Evolutionary conservation across 116 monocot genomes (phyloP).

Genomic region (Iris pallida): DNA sequence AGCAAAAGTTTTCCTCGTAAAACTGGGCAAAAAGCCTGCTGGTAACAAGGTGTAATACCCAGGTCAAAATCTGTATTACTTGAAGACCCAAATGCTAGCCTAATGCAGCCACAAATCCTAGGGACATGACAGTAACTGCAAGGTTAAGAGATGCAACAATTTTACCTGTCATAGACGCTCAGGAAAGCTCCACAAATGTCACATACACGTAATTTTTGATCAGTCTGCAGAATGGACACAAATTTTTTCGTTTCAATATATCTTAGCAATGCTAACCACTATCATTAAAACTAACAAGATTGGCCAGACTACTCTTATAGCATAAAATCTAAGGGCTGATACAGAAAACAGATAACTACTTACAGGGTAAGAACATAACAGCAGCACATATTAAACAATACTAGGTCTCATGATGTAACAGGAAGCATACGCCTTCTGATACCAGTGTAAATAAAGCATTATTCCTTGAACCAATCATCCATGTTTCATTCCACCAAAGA

Average conservation of each 20-base stretch:
- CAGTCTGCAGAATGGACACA: constrained; percentile 67
- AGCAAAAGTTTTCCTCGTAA: constrained; percentile 80
- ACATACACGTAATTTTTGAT: constrained; percentile 95
- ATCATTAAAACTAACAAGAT: no score
- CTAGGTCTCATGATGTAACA: no score
- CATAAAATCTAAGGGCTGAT: no score
- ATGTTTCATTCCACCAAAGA: no score
- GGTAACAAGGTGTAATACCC: constrained; percentile 47
- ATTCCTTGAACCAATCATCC: no score
- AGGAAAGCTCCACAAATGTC: constrained; percentile 99
- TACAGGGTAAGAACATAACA: no score
- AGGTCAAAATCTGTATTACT: constrained; percentile 37
- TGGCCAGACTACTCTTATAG: no score
- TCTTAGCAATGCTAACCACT: background rate
- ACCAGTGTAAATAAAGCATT: no score
- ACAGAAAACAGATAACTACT: no score
- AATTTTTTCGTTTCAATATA: background rate
- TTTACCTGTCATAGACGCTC: constrained; percentile 99
- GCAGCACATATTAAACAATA: no score
- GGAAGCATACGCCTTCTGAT: no score
- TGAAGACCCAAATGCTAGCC: constrained; percentile 28
- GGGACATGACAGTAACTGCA: background rate
- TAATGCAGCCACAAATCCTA: constrained; percentile 15
- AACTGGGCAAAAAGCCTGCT: constrained; percentile 73
- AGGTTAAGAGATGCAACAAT: constrained; percentile 6